Evolutionary conservation across 257 asterid species (phyloP), one percentile per base, ranked within the genome.

Genomic region (Thymus mandschuricus): DNA sequence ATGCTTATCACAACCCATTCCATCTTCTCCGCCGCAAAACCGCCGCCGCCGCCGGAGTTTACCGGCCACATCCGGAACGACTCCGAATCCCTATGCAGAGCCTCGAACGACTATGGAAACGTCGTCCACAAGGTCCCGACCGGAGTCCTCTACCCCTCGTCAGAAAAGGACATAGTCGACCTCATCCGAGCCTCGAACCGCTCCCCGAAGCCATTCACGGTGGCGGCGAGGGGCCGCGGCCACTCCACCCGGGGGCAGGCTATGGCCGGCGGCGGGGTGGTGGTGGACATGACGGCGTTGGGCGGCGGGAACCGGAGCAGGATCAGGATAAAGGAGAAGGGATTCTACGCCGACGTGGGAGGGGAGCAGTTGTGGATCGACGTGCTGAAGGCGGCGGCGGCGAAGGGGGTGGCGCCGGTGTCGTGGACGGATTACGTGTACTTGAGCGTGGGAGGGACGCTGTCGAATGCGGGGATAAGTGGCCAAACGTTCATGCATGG

Each of bases 401-500:
- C 75, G 43, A 45, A 70, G 31, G 91, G 92, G 1, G 54, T 90
- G 4, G 71, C 88, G 21, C 97, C 97, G 0, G 84, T 88, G 1
- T 81, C 97, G 0, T 90, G 95, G 95, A 90, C 97, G 0, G 96
- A 90, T 75, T 90, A 90, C 64, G 70, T 90, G 79, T 86, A 90
- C 60, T 61, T 88, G 4, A 84, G 75, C 0, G 92, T 90, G n/a
- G 96, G 95, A 0, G 95, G 96, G 11, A 88, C 96, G 1, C 84
- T 90, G 3, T 90, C 97, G 1, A 88, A 90, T 62, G 97, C 81
- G 0, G 97, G 97, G 46, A 85, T 90, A 3, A 86, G 97, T 68
- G 97, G 97, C 1, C 97, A 90, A 8, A 1, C 90, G 0, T 88
- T 85, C 45, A 41, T 73, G 5, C 57, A 82, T 75, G 97, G 96